Evolutionary conservation across 2,329 filamentous ascomycete genomes (phyloP), one percentile per base, ranked within the genome.

Genomic region (Monosporascus sp.): DNA sequence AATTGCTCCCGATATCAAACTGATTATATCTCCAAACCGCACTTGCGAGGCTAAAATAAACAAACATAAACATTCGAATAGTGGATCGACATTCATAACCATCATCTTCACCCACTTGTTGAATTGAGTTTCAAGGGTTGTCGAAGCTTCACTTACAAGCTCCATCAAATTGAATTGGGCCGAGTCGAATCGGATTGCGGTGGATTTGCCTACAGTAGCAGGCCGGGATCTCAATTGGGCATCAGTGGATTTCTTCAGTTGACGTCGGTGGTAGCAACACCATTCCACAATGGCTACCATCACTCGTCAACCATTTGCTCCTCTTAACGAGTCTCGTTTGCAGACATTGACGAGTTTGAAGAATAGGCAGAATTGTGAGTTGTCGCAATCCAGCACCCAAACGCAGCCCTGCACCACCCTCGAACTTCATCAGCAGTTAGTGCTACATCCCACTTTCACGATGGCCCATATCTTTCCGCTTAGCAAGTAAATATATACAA

Each of bases 311-410:
- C 88, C 88, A 6, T 91, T 92, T 70, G 88, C 85, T 67, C 86
- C 86, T 48, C 77, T 92, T 52, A 83, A 89, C 67, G 79, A 78
- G 62, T 75, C 84, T 53, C 83, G 89, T 61, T 77, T 92, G 26
- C 86, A 90, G 70, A 83, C 77, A 59, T 75, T 93, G 63, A 86
- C 85, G 26, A 90, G 84, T 72, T 73, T 86, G 49, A 93, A 91
- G 77, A 92, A 92, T 70, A 79, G 85, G 70, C 88, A 92, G 67
- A 86, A 86, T 77, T 80, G 84, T 87, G 80, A 62, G 80, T 76
- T 53, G 41, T 37, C 17, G 26, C 38, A 49, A 48, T 54, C 17
- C 35, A 41, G 37, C 54, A 45, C 27, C 26, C 17, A 51, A 31
- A 27, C 31, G 20, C 41, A 2, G 3, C 45, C 31, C 40, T 14